These are phyloP conservation scores for Aspergillus aculeatus DNA, from an alignment of 2,329 filamentous ascomycete genomes.

Conservation along the genomic window DNA sequence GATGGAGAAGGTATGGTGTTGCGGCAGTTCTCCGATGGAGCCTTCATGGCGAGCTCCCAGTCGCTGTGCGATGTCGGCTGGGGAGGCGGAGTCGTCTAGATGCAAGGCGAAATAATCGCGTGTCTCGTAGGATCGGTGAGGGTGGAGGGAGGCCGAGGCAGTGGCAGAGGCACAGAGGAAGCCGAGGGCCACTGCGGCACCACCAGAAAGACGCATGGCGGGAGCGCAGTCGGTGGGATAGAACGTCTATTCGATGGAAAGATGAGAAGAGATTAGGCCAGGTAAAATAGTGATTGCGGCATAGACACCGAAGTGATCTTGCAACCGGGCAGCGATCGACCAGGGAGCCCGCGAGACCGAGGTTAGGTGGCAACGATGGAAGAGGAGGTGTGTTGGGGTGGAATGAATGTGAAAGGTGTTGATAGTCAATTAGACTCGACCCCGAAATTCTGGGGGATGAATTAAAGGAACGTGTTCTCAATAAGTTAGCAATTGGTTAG, in stretches of 20 bases:
- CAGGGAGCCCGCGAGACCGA: background rate
- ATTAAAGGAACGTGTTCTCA: background rate
- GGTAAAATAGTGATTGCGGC: slow-evolving; percentile 13
- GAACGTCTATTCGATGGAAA: slow-evolving; percentile 8
- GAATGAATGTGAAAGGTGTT: background rate
- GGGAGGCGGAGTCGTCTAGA: slow-evolving; percentile 65
- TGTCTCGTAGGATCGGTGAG: slow-evolving; percentile 68
- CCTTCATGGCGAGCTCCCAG: slow-evolving; percentile 81
- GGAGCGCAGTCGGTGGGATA: background rate
- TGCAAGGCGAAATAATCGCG: slow-evolving; percentile 95
- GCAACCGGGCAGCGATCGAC: background rate
- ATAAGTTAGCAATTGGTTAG: background rate
- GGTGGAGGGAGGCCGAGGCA: slow-evolving; percentile 50
- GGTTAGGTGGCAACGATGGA: background rate
- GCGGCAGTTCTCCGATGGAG: slow-evolving; percentile 69
- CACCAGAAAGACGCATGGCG: slow-evolving; percentile 25
- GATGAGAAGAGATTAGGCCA: slow-evolving; percentile 16
- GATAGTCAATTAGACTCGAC: background rate
- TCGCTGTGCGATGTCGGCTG: slow-evolving; percentile 65
- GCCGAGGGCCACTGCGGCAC: slow-evolving; percentile 26
- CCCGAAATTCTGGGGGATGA: background rate
- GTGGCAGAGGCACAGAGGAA: slow-evolving; percentile 46
- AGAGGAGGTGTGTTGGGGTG: background rate
- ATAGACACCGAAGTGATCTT: slow-evolving; percentile 12
- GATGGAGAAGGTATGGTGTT: slow-evolving; percentile 85